These are phyloP conservation scores for Corymbia maculata DNA, from an alignment of 345 rosid genomes.

Conservation along the genomic window DNA sequence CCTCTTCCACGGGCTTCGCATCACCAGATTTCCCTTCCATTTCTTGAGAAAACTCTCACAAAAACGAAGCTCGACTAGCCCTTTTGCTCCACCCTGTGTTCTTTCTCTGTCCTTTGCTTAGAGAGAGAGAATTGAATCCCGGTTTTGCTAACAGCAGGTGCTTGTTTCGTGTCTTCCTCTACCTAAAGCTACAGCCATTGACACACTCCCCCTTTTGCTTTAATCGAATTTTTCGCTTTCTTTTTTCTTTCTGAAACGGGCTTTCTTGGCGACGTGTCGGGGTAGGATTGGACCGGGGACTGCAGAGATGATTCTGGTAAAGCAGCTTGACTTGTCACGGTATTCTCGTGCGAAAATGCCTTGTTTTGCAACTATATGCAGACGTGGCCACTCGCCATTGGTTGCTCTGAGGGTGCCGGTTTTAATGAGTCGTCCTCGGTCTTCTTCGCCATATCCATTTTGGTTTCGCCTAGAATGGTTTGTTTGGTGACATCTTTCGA, in stretches of 20 bases:
- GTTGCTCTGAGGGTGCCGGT: neutral
- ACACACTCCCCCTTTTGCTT: neutral
- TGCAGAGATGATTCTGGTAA: neutral
- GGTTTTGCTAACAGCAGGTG: neutral
- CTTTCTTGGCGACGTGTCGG: neutral
- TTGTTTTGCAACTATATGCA: neutral
- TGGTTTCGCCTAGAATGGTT: neutral
- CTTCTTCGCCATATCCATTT: neutral
- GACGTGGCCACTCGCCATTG: neutral
- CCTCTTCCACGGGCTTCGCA: neutral
- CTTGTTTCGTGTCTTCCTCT: neutral
- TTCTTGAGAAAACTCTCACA: neutral
- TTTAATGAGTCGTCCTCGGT: neutral
- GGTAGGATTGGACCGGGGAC: neutral
- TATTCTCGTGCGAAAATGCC: neutral
- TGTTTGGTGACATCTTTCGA: neutral
- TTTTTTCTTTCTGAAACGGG: neutral
- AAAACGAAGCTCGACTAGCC: neutral
- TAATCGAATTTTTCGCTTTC: neutral
- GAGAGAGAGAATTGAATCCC: neutral
- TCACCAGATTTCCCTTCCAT: neutral
- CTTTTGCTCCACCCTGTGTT: neutral
- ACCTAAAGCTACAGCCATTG: neutral
- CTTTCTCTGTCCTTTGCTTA: neutral
- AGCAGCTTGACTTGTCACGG: neutral